These are phyloP conservation scores for Hyparrhenia diplandra DNA, from an alignment of 176 grass and related monocot genomes.

Conservation along the genomic window DNA sequence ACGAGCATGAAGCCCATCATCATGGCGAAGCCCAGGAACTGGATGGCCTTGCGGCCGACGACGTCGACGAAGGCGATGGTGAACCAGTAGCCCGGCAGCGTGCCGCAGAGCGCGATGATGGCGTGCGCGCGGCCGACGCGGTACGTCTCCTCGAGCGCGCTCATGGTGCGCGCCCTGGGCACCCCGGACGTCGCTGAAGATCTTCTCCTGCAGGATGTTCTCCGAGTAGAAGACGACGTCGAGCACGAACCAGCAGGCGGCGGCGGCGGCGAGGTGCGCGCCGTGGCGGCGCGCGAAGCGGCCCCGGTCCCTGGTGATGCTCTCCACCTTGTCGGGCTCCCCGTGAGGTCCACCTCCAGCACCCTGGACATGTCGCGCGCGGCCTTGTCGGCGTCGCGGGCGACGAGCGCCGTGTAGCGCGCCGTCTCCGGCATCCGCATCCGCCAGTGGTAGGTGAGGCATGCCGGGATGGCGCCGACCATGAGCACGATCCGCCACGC, in stretches of 20 bases:
- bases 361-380: conserved; percentile 64
- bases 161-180: conserved; percentile 44
- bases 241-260: conserved; percentile 57
- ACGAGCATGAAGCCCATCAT: conserved; percentile 46
- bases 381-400: conserved; percentile 63
- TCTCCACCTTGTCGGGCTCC: not conserved
- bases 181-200: conserved; percentile 60
- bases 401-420: conserved; percentile 75
- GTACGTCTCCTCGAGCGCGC: conserved; percentile 51
- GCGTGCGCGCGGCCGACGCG: conserved; percentile 63
- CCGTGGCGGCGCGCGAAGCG: conserved; percentile 52
- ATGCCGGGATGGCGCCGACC: conserved; percentile 67
- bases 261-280: conserved; percentile 43
- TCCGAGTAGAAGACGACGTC: conserved; percentile 84
- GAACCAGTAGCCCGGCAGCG: conserved; percentile 73
- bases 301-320: not conserved
- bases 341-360: conserved; percentile 44
- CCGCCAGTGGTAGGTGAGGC: conserved; percentile 71
- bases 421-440: conserved; percentile 81
- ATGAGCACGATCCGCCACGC: conserved; percentile 78
- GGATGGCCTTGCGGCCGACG: conserved; percentile 37
- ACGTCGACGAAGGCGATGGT: conserved; percentile 51
- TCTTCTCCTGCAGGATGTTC: conserved; percentile 82
- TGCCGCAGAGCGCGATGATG: conserved; percentile 66
- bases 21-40: conserved; percentile 27